Evolutionary conservation across 495 filamentous ascomycete species (phyloP).

Genomic region (Penicillium ucsense): DNA sequence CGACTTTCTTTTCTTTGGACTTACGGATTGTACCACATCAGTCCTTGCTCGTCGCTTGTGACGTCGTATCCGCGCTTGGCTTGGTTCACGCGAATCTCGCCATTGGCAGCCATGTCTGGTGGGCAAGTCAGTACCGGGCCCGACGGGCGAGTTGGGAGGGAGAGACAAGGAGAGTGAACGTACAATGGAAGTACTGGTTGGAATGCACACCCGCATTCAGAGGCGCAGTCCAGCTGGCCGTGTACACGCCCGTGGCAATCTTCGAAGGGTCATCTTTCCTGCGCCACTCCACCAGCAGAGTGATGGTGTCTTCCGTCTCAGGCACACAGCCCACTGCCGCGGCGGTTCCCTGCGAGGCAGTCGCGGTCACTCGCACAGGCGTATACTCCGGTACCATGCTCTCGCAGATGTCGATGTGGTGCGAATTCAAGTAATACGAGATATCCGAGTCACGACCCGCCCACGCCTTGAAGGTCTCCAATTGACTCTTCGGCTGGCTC

Average conservation of each 20-base stretch:
- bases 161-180: not conserved
- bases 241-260: constrained; percentile 83
- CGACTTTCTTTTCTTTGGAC: constrained; percentile 1
- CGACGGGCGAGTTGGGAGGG: not conserved
- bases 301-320: constrained; percentile 87
- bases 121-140: not conserved
- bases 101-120: constrained; percentile 62
- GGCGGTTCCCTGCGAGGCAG: constrained; percentile 62
- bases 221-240: constrained; percentile 88
- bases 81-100: constrained; percentile 85
- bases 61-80: constrained; percentile 92
- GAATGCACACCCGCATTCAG: constrained; percentile 86
- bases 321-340: constrained; percentile 65
- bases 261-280: constrained; percentile 56
- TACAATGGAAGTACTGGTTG: constrained; percentile 91
- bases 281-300: constrained; percentile 78
- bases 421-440: constrained; percentile 88
- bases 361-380: constrained; percentile 70
- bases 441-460: constrained; percentile 87
- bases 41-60: constrained; percentile 62
- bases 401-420: constrained; percentile 86
- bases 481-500: constrained; percentile 85
- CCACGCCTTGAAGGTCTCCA: constrained; percentile 96
- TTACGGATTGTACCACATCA: constrained; percentile 77
- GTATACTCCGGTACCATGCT: constrained; percentile 77